Base-by-base conservation (phyloP, 805 yeast genomes). In the Pichia eremophila region DNA sequence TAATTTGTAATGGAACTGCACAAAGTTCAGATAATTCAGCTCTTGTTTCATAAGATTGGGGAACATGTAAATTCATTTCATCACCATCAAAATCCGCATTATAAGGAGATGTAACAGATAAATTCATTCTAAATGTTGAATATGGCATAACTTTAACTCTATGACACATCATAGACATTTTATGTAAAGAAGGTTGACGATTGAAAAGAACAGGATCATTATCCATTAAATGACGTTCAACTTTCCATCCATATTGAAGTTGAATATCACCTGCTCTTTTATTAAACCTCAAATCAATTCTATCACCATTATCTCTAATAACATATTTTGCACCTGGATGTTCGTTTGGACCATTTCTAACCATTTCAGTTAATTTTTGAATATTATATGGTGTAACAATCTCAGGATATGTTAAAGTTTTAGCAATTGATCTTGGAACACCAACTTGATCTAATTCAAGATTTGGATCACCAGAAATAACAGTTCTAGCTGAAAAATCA, bases 31-130 rank as follows among this genome's bases (percentile, higher is more conserved):
- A 83, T 54, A 93, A 73, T 68, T 93, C 99, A 1, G 99, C 96
- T 63, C 98, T 79, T 0, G 99, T 90, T 67, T 93, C 99, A 54
- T 90, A 96, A 9, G 96, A 85, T 66, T 93, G 99, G 4, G 99
- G 99, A 57, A 91, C 99, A 63, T 93, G 99, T 71, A 93, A 83
- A 70, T 93, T 93, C 99, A 93, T 93, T 71, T 93, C 99, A 69
- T 93, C 99, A 76, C 99, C 99, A 73, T 93, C 99, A 74, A 93
- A 93, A 83, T 93, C 99, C 41, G 99, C 99, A 71, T 93, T 93
- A 69, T 93, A 93, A n/a, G 99, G 99, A 18, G 98, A 88, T 0
- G 99, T 93, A 41, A 93, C 99, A 27, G 98, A 93, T 64, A 93
- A 73, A 63, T 93, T 93, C 71, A 93, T 75, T 71, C 99, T 79